Percentiles rank a stretch among this genome's conserved stretches.
These are phyloP conservation scores for Fraxinus greggii DNA, from an alignment of 305 asterid species.

Conservation along the genomic window DNA sequence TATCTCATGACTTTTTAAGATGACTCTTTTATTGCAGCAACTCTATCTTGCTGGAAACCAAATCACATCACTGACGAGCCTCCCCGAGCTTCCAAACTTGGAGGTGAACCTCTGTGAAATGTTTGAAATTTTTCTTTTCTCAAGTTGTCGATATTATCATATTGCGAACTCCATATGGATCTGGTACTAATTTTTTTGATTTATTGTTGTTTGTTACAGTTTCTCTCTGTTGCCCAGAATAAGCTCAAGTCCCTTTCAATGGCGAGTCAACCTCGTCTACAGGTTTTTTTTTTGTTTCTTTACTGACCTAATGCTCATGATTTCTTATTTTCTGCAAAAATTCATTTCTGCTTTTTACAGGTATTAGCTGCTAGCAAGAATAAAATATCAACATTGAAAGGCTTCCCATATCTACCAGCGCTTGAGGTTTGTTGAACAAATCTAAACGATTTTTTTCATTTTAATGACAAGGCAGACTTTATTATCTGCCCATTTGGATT, in stretches of 20 bases:
- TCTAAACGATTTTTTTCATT: conserved; percentile 4
- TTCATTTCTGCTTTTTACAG: conserved; percentile 39
- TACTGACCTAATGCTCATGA: conserved; percentile 18
- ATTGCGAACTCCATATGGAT: conserved; percentile 18
- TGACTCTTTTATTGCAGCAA: conserved; percentile 60
- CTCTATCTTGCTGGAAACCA: conserved; percentile 99
- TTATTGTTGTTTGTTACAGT: conserved; percentile 45
- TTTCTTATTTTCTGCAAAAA: conserved; percentile 18
- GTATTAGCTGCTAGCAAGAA: conserved; percentile 99
- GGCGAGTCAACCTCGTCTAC: conserved; percentile 98
- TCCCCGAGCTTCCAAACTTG: conserved; percentile 98
- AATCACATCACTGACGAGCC: conserved; percentile 86
- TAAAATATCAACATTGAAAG: conserved; percentile 92
- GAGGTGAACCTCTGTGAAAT: conserved; percentile 58
- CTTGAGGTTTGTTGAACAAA: conserved; percentile 76
- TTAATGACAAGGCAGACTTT: not conserved
- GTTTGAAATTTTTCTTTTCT: conserved; percentile 9
- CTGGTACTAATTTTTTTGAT: conserved; percentile 14
- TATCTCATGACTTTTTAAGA: conserved; percentile 10
- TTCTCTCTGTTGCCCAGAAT: conserved; percentile 98
- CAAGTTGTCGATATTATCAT: conserved; percentile 16
- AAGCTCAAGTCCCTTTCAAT: conserved; percentile 91
- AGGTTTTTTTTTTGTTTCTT: conserved; percentile 61
- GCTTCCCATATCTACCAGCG: conserved; percentile 89
- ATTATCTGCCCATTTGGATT: not conserved